Base-by-base conservation (phyloP, 1,284 basidiomycete species). In the Garcileccinum viscosum region DNA sequence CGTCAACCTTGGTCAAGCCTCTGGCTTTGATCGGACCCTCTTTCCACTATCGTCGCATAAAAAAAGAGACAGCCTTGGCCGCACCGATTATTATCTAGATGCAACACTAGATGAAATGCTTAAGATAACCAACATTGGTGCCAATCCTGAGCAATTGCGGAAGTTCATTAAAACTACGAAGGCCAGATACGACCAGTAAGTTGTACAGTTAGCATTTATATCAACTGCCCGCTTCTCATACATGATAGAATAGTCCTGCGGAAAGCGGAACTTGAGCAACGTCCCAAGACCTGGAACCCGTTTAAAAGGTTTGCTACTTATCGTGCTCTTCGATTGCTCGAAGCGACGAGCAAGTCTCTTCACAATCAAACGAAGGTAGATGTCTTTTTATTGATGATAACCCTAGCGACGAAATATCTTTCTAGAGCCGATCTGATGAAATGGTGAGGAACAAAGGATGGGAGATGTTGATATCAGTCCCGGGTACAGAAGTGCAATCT, bases 91-190 rank as follows among this genome's bases (percentile, higher is more conserved):
- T 5, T 64, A 58, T 38, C 67, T 74, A 24, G 63, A 70, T 11
- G 68, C 62, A 17, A 72, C 73, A 5, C 33, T 74, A 14, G 68
- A 66, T 1, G 73, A 74, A 32, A 22, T 74, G 37, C 17, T 69
- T 12, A 69, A 40, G 42, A 65, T 74, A 12, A 56, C 3, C 11
- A 9, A 44, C 0, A 64, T 71, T n/a, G 65, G n/a, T 1, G 44
- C 44, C 24, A 3, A 67, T 53, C 58, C 53, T 17, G 11, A 33
- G 7, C 42, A 65, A 27, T 60, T 4, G n/a, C 4, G n/a, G 22
- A 24, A 47, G 1, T 14, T 71, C 2, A 3, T 63, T 2, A 0
- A 0, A 0, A 30, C 12, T 4, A 61, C 67, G 9, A 72, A 67
- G 59, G 5, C 4, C 0, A 58, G 15, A 56, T 73, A 72, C 38